These are phyloP conservation scores for Lagenidium giganteum DNA, from an alignment of 352 stramenopile species.

Conservation along the genomic window DNA sequence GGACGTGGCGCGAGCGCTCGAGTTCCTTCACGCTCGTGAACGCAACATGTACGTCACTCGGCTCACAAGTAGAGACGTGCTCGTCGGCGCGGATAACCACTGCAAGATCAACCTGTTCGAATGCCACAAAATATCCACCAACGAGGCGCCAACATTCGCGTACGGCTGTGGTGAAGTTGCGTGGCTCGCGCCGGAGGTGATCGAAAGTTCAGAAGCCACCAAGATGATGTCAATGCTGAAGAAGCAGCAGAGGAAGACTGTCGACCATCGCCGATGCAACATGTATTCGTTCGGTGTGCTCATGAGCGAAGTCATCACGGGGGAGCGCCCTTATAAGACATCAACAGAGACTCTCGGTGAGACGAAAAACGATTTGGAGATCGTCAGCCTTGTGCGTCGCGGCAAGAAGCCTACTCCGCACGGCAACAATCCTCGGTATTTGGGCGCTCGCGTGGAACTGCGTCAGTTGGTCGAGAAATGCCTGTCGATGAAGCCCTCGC, in stretches of 20 bases:
- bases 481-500: constrained; percentile 13
- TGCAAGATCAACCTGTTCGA: constrained; percentile 29
- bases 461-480: constrained; percentile 18
- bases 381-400: constrained; percentile 10
- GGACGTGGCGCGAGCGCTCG: constrained; percentile 53
- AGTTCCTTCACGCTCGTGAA: constrained; percentile 47
- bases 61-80: constrained; percentile 19
- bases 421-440: constrained; percentile 17
- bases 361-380: constrained; percentile 13
- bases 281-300: constrained; percentile 27
- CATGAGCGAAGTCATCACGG: constrained; percentile 24
- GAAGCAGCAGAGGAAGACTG: neutral
- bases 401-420: constrained; percentile 14
- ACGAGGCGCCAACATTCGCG: constrained; percentile 11
- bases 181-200: constrained; percentile 21
- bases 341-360: constrained; percentile 12
- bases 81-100: constrained; percentile 17
- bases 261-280: constrained; percentile 16
- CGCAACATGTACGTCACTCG: constrained; percentile 15
- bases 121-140: constrained; percentile 9
- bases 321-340: constrained; percentile 16
- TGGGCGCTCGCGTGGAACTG: constrained; percentile 6
- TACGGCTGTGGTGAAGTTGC: constrained; percentile 12
- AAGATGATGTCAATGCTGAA: too few relatives aligned
- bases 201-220: too few relatives aligned